These are phyloP conservation scores for Trypanosoma theileri DNA, from an alignment of 208 protist genomes.

Conservation along the genomic window DNA sequence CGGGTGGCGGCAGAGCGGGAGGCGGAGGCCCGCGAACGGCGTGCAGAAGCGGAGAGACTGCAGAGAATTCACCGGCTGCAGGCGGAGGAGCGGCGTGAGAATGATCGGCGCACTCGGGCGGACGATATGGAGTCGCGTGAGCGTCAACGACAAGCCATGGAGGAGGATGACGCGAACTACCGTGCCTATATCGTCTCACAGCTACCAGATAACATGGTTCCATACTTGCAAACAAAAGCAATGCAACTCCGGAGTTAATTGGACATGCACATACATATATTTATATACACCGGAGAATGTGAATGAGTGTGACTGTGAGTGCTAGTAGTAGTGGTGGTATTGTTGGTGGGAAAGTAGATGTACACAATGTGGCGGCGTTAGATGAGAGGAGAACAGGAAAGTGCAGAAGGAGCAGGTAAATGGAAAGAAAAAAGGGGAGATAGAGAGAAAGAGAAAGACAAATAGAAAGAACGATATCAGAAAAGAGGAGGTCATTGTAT, in stretches of 20 bases:
- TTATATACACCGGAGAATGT: background rate
- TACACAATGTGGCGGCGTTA: background rate
- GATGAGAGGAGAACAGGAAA: background rate
- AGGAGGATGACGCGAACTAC: slow-evolving; percentile 59
- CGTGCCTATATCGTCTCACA: slow-evolving; percentile 59
- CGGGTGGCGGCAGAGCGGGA: slow-evolving; percentile 42
- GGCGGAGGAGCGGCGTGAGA: slow-evolving; percentile 64
- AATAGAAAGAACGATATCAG: too few species aligned
- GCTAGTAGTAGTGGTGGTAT: slow-evolving; percentile 5
- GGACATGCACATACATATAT: background rate
- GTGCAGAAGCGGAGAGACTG: slow-evolving; percentile 41
- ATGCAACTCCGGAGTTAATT: slow-evolving; percentile 31
- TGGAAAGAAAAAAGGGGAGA: background rate
- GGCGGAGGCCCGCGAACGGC: slow-evolving; percentile 34
- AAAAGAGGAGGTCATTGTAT: background rate
- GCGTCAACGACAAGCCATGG: slow-evolving; percentile 33
- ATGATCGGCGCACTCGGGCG: slow-evolving; percentile 40
- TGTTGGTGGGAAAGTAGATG: background rate
- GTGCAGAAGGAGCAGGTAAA: background rate
- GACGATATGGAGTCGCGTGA: slow-evolving; percentile 38
- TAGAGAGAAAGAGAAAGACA: background rate
- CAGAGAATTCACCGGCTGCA: slow-evolving; percentile 61
- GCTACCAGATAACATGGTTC: slow-evolving; percentile 62
- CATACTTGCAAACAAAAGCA: slow-evolving; percentile 51
- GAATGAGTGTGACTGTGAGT: background rate